Conservation (phyloP, 2,329 filamentous ascomycete species). For the Cryphonectria carpinicola region DNA sequence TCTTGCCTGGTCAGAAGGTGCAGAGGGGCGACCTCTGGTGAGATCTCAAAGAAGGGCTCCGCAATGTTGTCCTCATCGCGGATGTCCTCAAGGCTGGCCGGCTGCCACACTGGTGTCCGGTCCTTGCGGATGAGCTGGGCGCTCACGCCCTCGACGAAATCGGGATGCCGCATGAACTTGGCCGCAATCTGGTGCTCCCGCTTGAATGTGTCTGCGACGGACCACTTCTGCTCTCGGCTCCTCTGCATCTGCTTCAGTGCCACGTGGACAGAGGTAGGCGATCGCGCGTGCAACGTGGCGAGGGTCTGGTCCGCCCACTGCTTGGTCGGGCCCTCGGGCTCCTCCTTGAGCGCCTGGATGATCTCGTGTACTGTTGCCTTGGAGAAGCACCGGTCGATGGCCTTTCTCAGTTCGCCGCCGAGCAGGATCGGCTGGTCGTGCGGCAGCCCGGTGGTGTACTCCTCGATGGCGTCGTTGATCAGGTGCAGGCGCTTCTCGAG, state of each 20-base stretch:
- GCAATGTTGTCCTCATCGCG: constrained; percentile 54
- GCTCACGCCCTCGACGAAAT: constrained; percentile 91
- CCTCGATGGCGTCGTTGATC: constrained; percentile 87
- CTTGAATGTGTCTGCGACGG: constrained; percentile 82
- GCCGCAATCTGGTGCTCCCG: constrained; percentile 83
- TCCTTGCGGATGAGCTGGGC: constrained; percentile 75
- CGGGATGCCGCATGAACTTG: constrained; percentile 87
- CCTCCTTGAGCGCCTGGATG: constrained; percentile 66
- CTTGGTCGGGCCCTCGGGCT: constrained; percentile 54
- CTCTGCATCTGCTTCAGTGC: constrained; percentile 80
- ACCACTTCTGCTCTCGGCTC: constrained; percentile 66
- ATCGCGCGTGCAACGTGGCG: constrained; percentile 74
- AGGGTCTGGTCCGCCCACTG: constrained; percentile 82
- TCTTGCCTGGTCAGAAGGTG: constrained; percentile 64
- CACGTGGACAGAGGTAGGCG: constrained; percentile 85
- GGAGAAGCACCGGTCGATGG: constrained; percentile 84
- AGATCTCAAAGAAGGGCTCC: constrained; percentile 70
- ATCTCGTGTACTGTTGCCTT: constrained; percentile 71
- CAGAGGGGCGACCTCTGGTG: constrained; percentile 52
- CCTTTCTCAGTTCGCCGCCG: constrained; percentile 70
- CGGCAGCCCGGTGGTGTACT: constrained; percentile 86
- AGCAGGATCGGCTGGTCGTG: constrained; percentile 70
- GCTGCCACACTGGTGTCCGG: constrained; percentile 72
- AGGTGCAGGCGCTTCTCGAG: constrained; percentile 66
- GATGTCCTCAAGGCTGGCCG: constrained; percentile 72